Evolutionary conservation across 495 filamentous ascomycete species (phyloP).

Genomic region (Astrothelium subdiscretum): DNA sequence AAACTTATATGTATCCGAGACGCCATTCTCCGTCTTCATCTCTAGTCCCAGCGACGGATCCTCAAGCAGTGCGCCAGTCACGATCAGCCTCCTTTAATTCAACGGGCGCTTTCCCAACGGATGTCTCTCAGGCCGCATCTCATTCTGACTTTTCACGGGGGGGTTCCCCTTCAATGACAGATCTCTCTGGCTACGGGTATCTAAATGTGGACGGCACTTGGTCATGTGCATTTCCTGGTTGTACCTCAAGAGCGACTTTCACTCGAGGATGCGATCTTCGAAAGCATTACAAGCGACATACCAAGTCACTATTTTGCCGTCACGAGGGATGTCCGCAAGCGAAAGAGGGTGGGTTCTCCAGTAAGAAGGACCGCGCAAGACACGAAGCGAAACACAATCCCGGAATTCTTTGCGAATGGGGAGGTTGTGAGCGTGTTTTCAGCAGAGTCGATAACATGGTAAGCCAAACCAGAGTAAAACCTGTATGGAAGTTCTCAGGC

Average conservation of each 20-base stretch:
- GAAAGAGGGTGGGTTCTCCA: slow-evolving; percentile 46
- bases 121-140: background rate
- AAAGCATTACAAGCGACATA: slow-evolving; percentile 54
- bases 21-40: background rate
- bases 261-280: slow-evolving; percentile 51
- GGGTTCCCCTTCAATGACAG: slow-evolving; percentile 1
- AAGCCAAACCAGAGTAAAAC: slow-evolving; percentile 3
- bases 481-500: slow-evolving; percentile 20
- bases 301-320: slow-evolving; percentile 51
- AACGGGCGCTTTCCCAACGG: background rate
- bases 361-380: slow-evolving; percentile 50
- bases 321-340: slow-evolving; percentile 48
- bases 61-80: background rate
- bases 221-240: slow-evolving; percentile 47
- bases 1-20: background rate
- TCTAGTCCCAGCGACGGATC: background rate
- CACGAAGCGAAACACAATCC: slow-evolving; percentile 57
- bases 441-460: slow-evolving; percentile 56
- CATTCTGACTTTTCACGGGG: background rate
- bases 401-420: slow-evolving; percentile 45
- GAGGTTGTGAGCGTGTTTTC: slow-evolving; percentile 47
- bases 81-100: background rate
- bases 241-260: slow-evolving; percentile 44
- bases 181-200: slow-evolving; percentile 25
- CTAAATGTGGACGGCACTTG: slow-evolving; percentile 36